Conservation (phyloP, 1,139 yeast species). For the Suhomyces choctaworum region DNA sequence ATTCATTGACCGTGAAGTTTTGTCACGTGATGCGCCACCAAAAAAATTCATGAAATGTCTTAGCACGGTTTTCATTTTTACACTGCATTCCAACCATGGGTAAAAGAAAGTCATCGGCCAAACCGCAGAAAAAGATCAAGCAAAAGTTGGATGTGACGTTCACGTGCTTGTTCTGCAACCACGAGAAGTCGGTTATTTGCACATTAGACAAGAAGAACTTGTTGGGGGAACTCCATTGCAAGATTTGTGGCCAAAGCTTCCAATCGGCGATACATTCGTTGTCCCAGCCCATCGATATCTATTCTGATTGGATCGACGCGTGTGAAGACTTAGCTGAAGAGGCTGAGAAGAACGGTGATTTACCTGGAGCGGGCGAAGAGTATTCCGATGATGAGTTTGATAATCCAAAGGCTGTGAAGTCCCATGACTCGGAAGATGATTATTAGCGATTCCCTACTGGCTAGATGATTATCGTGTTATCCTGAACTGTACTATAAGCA, state of each 20-base stretch:
- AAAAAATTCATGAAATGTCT: no score
- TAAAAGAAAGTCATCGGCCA: slow-evolving; percentile 86
- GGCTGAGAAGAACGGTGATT: slow-evolving; percentile 30
- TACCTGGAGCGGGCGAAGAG: slow-evolving; percentile 28
- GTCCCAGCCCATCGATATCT: slow-evolving; percentile 89
- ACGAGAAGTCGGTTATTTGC: slow-evolving; percentile 88
- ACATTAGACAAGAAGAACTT: slow-evolving; percentile 83
- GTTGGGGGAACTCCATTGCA: slow-evolving; percentile 83
- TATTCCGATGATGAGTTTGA: slow-evolving; percentile 40
- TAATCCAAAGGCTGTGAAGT: slow-evolving; percentile 9
- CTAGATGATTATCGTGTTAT: slow-evolving; percentile 7
- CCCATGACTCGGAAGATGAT: slow-evolving; percentile 20
- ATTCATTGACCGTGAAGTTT: no score
- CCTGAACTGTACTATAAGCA: slow-evolving; percentile 11
- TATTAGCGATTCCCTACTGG: slow-evolving; percentile 16
- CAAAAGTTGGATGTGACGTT: slow-evolving; percentile 83
- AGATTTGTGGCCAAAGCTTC: slow-evolving; percentile 92
- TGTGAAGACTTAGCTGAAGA: slow-evolving; percentile 93
- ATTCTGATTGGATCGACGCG: slow-evolving; percentile 98
- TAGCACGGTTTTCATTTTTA: no score
- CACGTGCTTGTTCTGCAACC: slow-evolving; percentile 93
- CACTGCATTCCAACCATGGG: slow-evolving; percentile 49
- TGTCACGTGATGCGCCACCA: neutral
- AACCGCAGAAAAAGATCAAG: slow-evolving; percentile 76
- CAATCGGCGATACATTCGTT: slow-evolving; percentile 84